phyloP scores from a whole-genome alignment of 2,329 filamentous ascomycete genomes.

The Teratosphaeria gauchensis region DNA sequence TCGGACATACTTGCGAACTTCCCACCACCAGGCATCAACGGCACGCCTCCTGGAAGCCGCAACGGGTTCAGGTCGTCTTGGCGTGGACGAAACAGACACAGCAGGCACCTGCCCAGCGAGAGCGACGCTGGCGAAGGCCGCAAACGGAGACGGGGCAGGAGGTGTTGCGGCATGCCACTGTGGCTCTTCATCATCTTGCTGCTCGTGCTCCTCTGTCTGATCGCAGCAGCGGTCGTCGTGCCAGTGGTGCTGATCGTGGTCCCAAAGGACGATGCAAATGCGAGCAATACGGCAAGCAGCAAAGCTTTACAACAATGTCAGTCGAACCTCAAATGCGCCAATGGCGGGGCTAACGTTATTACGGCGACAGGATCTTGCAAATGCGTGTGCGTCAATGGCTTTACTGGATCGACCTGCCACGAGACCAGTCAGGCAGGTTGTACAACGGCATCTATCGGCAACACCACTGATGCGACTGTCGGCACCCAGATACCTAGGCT shows the following conservation, averaged over 20 bases:
- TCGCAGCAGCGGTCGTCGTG: slow-evolving; percentile 73
- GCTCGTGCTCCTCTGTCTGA: slow-evolving; percentile 58
- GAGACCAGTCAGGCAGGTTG: slow-evolving; percentile 41
- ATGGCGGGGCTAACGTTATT: slow-evolving; percentile 70
- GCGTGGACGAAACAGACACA: neutral
- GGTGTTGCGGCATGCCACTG: slow-evolving; percentile 74
- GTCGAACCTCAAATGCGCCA: slow-evolving; percentile 56
- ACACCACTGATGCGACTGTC: slow-evolving; percentile 61
- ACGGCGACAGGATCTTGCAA: slow-evolving; percentile 54
- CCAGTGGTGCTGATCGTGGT: slow-evolving; percentile 55
- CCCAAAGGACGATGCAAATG: slow-evolving; percentile 37
- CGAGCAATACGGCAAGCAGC: slow-evolving; percentile 19
- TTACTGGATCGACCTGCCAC: slow-evolving; percentile 56
- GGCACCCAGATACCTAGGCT: slow-evolving; percentile 70
- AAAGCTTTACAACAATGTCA: slow-evolving; percentile 45
- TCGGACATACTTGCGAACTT: slow-evolving; percentile 58
- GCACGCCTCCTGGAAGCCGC: slow-evolving; percentile 19
- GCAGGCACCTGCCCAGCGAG: slow-evolving; percentile 19
- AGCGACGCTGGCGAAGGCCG: slow-evolving; percentile 16
- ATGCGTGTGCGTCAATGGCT: slow-evolving; percentile 84
- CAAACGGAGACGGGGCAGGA: slow-evolving; percentile 34
- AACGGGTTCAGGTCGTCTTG: neutral
- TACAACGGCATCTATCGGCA: slow-evolving; percentile 39
- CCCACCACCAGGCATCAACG: slow-evolving; percentile 43
- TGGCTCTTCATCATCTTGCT: slow-evolving; percentile 64